Base-by-base conservation (phyloP, 2,329 filamentous ascomycete species). In the Fusarium humuli region DNA sequence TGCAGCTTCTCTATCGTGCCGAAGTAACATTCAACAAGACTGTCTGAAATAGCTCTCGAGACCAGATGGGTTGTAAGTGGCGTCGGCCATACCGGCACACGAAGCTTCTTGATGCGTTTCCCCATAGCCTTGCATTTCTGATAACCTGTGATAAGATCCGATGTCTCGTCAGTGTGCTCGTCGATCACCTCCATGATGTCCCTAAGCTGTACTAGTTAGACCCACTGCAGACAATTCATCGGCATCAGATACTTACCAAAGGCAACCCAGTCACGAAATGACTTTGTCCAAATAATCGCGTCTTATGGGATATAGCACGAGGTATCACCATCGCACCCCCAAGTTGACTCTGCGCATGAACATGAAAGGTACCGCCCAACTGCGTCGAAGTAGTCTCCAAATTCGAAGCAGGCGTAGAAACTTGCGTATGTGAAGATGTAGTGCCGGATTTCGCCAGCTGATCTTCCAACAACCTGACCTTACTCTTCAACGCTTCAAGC, bases 201-300 rank as follows among this genome's bases (percentile, higher is more conserved):
- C 18, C 75, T 74, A 47, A 84, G 77, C 84, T 84, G 40, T 7
- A 34, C 8, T 4, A 2, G 23, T 52, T 9, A 40, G 22, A 3
- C 1, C 22, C 1, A 3, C 2, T 4, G 2, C n/a, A 13, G 2
- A 9, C 5, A 9, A 2, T 4, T 50, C 0, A 16, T 2, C 3
- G 0, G 12, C 4, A 3, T 4, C 7, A 12, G 8, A 1, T 12
- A 64, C 82, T 74, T 71, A 88, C 85, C 46, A 86, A 67, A 0
- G 79, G 70, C 13, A 85, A 75, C 3, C 80, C 80, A 62, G 84
- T 86, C n/a, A 87, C 81, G 83, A 86, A 89, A 70, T 88, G 86
- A 30, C 85, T 88, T 71, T 84, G 84, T 1, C 87, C 88, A 70
- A 88, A 87, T 2, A 89, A 73, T 0, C 87, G 81, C 0, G 83